Base-by-base conservation (phyloP, 129 eudicot genomes). In the Centrapalus pauciflorus region DNA sequence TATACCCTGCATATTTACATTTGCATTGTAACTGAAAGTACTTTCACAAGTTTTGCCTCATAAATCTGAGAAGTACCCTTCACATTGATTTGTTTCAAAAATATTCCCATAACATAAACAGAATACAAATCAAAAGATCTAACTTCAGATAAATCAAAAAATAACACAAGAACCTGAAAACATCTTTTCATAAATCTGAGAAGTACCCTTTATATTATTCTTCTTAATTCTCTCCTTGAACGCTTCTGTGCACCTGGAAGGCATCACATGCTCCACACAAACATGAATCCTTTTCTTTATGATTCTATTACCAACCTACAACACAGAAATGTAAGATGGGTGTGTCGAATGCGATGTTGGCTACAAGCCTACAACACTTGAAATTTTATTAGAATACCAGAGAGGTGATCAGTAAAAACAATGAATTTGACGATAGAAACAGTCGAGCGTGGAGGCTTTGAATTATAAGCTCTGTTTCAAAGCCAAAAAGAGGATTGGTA, bases 271-370 rank as follows among this genome's bases (percentile, higher is more conserved):
- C 67, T 87, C 95, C 12, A 87, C 67, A 4, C 95, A 86, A 3
- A 86, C 95, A 57, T 86, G 95, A 50, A 86, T 77, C 77, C 95
- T 83, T 74, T 87, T 87, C 68, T 61, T 66, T 41, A 87, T 77
- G 61, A 87, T 87, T 48, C 82, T 75, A 69, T 78, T 76, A 12
- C 95, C 81, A 14, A 87, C 95, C 95, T 87, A 67, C 5, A 38
- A 30, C 0, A 46, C 10, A 45, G 0, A 48, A 48, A 5, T 48
- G 19, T 0, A 4, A 4, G 2, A 48, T 48, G 25, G 25, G 12
- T 12, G 2, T 48, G 4, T 17, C 19, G 19, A n/a, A n/a, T n/a
- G n/a, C n/a, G n/a, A n/a, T n/a, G n/a, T n/a, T n/a, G n/a, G n/a
- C n/a, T n/a, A n/a, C n/a, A n/a, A n/a, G n/a, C n/a, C n/a, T n/a